phyloP scores from a whole-genome alignment of 139 green algal genomes.

The Raphidocelis subcapitata region DNA sequence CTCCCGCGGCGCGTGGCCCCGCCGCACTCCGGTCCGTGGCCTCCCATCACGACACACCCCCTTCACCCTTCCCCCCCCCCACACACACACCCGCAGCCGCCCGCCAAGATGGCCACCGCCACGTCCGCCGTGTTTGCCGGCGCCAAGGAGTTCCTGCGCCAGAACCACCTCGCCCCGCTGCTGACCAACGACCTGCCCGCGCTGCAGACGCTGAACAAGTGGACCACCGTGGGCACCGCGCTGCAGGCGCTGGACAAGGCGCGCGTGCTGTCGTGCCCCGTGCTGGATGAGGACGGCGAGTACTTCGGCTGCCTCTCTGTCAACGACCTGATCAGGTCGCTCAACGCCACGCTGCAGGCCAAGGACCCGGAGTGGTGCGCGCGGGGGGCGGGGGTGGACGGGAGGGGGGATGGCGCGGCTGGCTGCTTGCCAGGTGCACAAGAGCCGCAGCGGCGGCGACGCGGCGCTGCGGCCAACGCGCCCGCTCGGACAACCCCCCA shows the following conservation, averaged over 20 bases:
- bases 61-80: too few relatives aligned
- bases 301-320: slow-evolving; percentile 34
- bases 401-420: too few relatives aligned
- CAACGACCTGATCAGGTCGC: slow-evolving; percentile 22
- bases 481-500: too few relatives aligned
- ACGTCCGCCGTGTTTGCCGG: slow-evolving; percentile 13
- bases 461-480: too few relatives aligned
- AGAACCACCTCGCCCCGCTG: slow-evolving; percentile 27
- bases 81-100: too few relatives aligned
- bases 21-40: too few relatives aligned
- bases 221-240: slow-evolving; percentile 21
- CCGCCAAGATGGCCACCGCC: slow-evolving; percentile 1
- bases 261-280: slow-evolving; percentile 20
- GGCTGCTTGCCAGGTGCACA: too few relatives aligned
- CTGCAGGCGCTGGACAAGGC: slow-evolving; percentile 18
- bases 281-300: slow-evolving; percentile 35
- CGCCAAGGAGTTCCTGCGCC: slow-evolving; percentile 15
- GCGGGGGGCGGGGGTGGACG: too few relatives aligned
- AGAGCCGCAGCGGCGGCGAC: too few relatives aligned
- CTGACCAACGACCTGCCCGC: slow-evolving; percentile 7
- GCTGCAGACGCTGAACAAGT: slow-evolving; percentile 32
- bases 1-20: too few relatives aligned
- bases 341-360: slow-evolving; percentile 19
- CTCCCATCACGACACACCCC: too few relatives aligned
- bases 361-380: slow-evolving; percentile 23